Evolutionary conservation across 2,329 filamentous ascomycete species (phyloP).

Genomic region (Microsporum canis): DNA sequence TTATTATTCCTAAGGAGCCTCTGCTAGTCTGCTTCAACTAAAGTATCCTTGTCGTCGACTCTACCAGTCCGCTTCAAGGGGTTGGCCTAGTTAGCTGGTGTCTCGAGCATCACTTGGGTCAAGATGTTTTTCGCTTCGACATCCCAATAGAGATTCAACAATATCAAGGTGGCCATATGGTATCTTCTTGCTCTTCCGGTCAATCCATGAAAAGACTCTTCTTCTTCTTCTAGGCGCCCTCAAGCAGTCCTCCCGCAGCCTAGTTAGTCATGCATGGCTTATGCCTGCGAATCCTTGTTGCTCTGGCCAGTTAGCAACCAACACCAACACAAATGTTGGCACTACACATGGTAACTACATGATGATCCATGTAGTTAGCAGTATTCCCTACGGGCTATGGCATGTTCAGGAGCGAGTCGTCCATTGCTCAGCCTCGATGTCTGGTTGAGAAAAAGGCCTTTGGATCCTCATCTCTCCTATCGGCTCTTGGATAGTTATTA

Average conservation of each 20-base stretch:
- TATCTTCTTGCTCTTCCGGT: too few relatives aligned
- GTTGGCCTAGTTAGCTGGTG: too few relatives aligned
- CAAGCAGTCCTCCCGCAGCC: background rate
- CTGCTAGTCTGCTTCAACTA: too few relatives aligned
- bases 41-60: too few relatives aligned
- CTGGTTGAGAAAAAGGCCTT: background rate
- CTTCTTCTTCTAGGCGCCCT: background rate
- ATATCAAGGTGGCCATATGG: too few relatives aligned
- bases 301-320: background rate
- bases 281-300: background rate
- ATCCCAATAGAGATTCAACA: too few relatives aligned
- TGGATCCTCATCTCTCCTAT: background rate
- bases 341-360: background rate
- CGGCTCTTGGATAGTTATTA: background rate
- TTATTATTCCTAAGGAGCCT: too few relatives aligned
- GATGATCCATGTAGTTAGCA: background rate
- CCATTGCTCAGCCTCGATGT: background rate
- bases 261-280: background rate
- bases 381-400: background rate
- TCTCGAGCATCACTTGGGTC: too few relatives aligned
- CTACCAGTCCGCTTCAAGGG: too few relatives aligned
- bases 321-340: background rate
- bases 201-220: too few relatives aligned
- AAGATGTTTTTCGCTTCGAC: too few relatives aligned
- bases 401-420: background rate